phyloP scores from a whole-genome alignment of 805 yeast genomes.

The Teunomyces kruisii region DNA sequence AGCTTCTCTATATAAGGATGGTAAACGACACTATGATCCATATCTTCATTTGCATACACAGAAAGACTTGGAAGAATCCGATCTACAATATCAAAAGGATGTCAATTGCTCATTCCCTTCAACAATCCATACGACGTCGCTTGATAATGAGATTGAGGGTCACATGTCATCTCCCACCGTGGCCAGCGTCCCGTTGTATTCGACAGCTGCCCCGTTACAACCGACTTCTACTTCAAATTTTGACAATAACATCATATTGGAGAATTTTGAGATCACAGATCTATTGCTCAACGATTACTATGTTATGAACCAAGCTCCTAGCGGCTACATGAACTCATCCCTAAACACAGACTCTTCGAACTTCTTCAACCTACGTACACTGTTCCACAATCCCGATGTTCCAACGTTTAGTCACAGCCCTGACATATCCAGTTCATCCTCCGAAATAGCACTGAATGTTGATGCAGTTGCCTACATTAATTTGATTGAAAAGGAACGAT shows the following conservation, averaged over 20 bases:
- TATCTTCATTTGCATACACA: slow-evolving; percentile 31
- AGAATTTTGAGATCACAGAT: slow-evolving; percentile 26
- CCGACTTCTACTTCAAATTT: slow-evolving; percentile 1
- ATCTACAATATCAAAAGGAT: slow-evolving; percentile 27
- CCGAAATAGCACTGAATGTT: slow-evolving; percentile 12
- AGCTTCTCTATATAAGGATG: slow-evolving; percentile 39
- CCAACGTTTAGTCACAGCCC: slow-evolving; percentile 1
- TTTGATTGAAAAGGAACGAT: slow-evolving; percentile 32
- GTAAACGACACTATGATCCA: slow-evolving; percentile 28
- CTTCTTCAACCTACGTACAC: background rate
- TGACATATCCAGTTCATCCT: background rate
- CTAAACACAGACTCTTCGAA: slow-evolving; percentile 2
- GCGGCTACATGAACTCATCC: background rate
- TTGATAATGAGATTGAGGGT: background rate
- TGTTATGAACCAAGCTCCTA: slow-evolving; percentile 4
- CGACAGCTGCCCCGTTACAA: background rate
- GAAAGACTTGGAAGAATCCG: slow-evolving; percentile 34
- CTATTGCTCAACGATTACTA: slow-evolving; percentile 20
- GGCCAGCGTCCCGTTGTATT: background rate
- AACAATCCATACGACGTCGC: background rate
- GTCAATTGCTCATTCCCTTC: slow-evolving; percentile 13
- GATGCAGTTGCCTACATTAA: slow-evolving; percentile 20
- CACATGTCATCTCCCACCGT: background rate
- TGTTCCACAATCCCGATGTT: background rate
- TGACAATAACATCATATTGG: slow-evolving; percentile 16